Base-by-base conservation (phyloP, 441 rosid species). In the Euphorbia corollata region DNA sequence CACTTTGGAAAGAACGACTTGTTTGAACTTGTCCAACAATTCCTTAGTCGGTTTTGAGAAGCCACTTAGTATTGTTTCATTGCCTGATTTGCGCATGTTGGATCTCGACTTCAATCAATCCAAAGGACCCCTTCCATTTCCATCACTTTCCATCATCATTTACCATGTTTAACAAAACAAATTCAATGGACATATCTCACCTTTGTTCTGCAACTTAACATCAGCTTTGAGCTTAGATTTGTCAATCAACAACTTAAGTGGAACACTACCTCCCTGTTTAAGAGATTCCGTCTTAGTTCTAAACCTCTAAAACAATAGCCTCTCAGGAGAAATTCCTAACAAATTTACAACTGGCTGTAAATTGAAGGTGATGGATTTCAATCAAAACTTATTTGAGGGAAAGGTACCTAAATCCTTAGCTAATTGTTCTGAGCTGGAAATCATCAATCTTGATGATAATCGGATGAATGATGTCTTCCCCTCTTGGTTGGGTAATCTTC, bases 381-480 rank as follows among this genome's bases (percentile, higher is more conserved):
- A 71, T 39, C 18, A 65, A 5, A 78, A 74, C 59, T 39, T 23
- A 38, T 20, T 78, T 1, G 22, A 68, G 0, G 71, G 71, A 4
- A 22, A 48, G 51, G 3, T 68, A 12, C 0, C 69, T 32, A 34
- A 69, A 71, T 77, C 81, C 2, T 41, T 76, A 20, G 53, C 71
- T 13, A 68, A 63, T 34, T 81, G 82, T 12, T 24, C n/a, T 0
- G 53, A 2, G 63, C 73, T 72, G 8, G 61, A 68, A 50, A 16
- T 60, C 27, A 64, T 79, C 22, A 56, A 57, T 61, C 18, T 78
- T 0, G 72, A 67, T 53, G 47, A 67, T 18, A 80, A 80, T 32
- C 64, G 32, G 4, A 68, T 78, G 7, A 16, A 4, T 2, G 81
- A 69, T 64, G 64, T 41, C 4, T 83, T 80, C 30, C 86, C 84